Percentiles rank a stretch among this genome's conserved stretches.
These are phyloP conservation scores for Blattamonas nauphoetae DNA, from an alignment of 78 protist genomes.

Conservation along the genomic window DNA sequence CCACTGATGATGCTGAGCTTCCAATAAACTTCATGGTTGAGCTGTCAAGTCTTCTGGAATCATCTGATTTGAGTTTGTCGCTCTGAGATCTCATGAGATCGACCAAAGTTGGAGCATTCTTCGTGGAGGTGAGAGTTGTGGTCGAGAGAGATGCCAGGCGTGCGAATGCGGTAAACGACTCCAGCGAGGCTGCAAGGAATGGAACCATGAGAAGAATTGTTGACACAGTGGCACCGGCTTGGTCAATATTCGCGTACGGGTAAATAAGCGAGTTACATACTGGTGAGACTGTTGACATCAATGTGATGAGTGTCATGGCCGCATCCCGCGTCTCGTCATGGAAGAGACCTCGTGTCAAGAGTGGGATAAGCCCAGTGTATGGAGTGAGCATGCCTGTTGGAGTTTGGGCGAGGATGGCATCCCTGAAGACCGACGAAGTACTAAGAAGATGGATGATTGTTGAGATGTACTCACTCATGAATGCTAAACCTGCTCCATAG, in stretches of 20 bases:
- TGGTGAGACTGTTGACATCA: background rate
- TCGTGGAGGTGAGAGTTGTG: too few species aligned
- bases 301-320: background rate
- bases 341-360: background rate
- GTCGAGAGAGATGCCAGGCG: background rate
- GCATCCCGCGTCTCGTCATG: background rate
- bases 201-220: background rate
- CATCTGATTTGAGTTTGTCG: background rate
- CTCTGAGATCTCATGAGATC: background rate
- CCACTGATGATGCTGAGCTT: background rate
- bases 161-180: background rate
- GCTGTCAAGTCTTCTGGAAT: too few species aligned
- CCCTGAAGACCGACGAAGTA: background rate
- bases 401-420: background rate
- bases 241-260: background rate
- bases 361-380: background rate
- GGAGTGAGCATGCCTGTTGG: background rate
- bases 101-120: background rate
- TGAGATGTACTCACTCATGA: background rate
- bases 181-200: background rate
- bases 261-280: background rate
- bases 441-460: background rate
- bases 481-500: background rate
- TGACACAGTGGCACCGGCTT: background rate
- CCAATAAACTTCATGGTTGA: too few species aligned